Evolutionary conservation across 2,329 filamentous ascomycete genomes (phyloP).

Genomic region (Colletotrichum cordylinicola): DNA sequence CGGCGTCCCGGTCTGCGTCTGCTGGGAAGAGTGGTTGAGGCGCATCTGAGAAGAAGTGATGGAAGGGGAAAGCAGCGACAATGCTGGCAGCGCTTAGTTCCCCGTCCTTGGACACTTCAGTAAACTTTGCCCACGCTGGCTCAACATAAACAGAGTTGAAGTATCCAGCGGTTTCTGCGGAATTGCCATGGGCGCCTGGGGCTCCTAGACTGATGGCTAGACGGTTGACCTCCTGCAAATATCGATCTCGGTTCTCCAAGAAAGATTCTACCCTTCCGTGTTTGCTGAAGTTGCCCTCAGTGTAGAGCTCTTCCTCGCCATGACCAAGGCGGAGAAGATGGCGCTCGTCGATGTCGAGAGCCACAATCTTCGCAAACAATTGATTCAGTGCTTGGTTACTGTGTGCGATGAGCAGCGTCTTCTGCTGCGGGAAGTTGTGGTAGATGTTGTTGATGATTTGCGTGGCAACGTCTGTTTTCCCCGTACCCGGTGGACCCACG

Average conservation of each 20-base stretch:
- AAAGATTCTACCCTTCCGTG: slow-evolving; percentile 95
- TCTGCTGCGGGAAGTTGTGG: slow-evolving; percentile 93
- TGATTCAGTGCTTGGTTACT: slow-evolving; percentile 98
- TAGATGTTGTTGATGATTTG: slow-evolving; percentile 99
- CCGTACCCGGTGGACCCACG: slow-evolving; percentile 93
- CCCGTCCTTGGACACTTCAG: slow-evolving; percentile 58
- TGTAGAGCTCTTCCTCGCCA: slow-evolving; percentile 92
- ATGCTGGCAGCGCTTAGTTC: slow-evolving; percentile 67
- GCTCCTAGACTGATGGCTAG: slow-evolving; percentile 85
- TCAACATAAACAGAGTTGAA: slow-evolving; percentile 92
- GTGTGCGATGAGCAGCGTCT: slow-evolving; percentile 91
- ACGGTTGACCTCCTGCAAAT: slow-evolving; percentile 83
- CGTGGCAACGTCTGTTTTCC: slow-evolving; percentile 98
- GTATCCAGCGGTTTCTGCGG: slow-evolving; percentile 95
- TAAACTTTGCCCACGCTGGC: slow-evolving; percentile 88
- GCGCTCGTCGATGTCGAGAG: slow-evolving; percentile 91
- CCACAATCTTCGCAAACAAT: slow-evolving; percentile 97
- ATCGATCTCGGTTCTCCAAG: slow-evolving; percentile 81
- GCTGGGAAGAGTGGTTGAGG: slow-evolving; percentile 84
- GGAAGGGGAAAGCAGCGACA: slow-evolving; percentile 82
- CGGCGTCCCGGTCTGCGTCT: slow-evolving; percentile 67
- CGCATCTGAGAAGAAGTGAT: slow-evolving; percentile 84
- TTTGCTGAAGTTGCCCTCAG: slow-evolving; percentile 89
- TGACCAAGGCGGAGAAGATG: slow-evolving; percentile 92
- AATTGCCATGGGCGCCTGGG: slow-evolving; percentile 92